Conservation (phyloP, 306 rosid genomes). For the Quercus glauca region DNA sequence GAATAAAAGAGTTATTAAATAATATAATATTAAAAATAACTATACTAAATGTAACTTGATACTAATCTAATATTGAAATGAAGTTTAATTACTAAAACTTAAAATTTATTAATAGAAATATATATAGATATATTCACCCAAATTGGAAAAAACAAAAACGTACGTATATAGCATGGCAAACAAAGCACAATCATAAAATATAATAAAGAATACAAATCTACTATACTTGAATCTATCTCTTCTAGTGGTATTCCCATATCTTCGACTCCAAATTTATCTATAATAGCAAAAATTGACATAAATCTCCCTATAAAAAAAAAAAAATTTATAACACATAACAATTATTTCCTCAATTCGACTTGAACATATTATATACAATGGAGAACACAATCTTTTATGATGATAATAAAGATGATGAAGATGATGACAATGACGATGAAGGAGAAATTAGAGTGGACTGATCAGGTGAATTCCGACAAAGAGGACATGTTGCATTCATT, state of each 20-base stretch:
- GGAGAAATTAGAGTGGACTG: conserved; percentile 14
- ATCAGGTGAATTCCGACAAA: conserved; percentile 57
- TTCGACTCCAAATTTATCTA: neutral
- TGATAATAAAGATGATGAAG: conserved; percentile 4
- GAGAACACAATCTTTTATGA: neutral
- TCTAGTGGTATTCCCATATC: neutral
- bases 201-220: neutral
- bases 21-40: too few relatives aligned
- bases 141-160: too few relatives aligned
- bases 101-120: too few relatives aligned
- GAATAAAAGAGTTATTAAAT: too few relatives aligned
- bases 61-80: too few relatives aligned
- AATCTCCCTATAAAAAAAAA: neutral
- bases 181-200: too few relatives aligned
- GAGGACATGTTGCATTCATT: conserved; percentile 66
- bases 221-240: neutral
- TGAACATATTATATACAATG: neutral
- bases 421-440: conserved; percentile 24
- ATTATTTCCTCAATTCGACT: neutral
- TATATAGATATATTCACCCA: too few relatives aligned
- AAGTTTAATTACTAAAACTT: too few relatives aligned
- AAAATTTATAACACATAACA: neutral
- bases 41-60: too few relatives aligned
- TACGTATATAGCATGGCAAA: too few relatives aligned
- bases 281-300: neutral